Evolutionary conservation across 2,329 filamentous ascomycete genomes (phyloP).

Genomic region (Microsporum canis): DNA sequence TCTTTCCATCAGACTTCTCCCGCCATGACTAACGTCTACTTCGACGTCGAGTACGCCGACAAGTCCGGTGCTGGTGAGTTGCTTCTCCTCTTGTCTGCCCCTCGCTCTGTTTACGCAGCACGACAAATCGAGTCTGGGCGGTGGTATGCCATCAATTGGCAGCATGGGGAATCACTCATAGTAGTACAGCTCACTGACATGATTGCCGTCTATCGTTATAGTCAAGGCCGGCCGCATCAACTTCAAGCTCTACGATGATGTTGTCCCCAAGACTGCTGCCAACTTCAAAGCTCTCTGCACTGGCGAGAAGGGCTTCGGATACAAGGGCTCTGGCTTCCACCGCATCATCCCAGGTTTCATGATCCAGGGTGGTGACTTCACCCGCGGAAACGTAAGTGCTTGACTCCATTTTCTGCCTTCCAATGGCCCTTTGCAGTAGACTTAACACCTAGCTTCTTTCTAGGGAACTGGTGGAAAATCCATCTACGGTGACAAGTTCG

Average conservation of each 20-base stretch:
- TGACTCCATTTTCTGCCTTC: not conserved
- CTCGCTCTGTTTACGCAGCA: constrained; percentile 1
- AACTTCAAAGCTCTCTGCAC: constrained; percentile 84
- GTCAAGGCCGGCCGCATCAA: constrained; percentile 68
- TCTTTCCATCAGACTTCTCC: constrained; percentile 53
- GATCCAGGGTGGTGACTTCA: constrained; percentile 95
- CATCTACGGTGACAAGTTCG: constrained; percentile 91
- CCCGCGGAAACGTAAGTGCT: constrained; percentile 68
- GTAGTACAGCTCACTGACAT: not conserved
- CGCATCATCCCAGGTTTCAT: constrained; percentile 88
- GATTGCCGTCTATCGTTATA: constrained; percentile 26
- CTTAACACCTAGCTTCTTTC: not conserved
- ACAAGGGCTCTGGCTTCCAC: constrained; percentile 77
- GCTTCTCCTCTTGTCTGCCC: not conserved
- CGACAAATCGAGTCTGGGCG: not conserved
- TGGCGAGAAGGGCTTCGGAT: constrained; percentile 68
- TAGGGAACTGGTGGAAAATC: constrained; percentile 85
- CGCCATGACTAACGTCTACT: constrained; percentile 67
- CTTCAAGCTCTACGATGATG: constrained; percentile 77
- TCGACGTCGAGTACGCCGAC: constrained; percentile 57
- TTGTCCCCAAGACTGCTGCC: constrained; percentile 74
- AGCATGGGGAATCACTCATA: no score
- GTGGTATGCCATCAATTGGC: constrained; percentile 1
- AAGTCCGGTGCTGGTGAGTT: constrained; percentile 41
- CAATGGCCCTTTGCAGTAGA: constrained; percentile 11